A percentile compares a stretch with the other conserved stretches of the same genome.
Conservation (phyloP, 2,329 filamentous ascomycete genomes). For the Microcyclosporella mali region DNA sequence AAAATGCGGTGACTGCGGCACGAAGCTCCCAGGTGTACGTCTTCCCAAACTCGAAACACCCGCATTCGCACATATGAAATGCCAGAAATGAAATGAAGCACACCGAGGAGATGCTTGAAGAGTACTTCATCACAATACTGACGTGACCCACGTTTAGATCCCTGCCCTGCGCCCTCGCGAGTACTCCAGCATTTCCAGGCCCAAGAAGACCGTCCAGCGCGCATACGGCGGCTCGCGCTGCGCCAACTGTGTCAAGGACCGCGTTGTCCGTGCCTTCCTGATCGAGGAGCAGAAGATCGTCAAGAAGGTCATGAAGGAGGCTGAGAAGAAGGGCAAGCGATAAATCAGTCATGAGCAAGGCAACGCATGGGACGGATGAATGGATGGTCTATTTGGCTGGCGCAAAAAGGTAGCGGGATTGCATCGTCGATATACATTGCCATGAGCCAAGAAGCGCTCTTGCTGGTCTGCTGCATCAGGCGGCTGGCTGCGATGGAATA, state of each 20-base stretch:
- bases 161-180: slow-evolving; percentile 97
- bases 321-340: slow-evolving; percentile 61
- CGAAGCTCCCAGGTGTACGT: slow-evolving; percentile 97
- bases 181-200: slow-evolving; percentile 94
- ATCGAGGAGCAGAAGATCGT: slow-evolving; percentile 99
- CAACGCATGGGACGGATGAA: slow-evolving; percentile 4
- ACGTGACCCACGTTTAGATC: slow-evolving; percentile 58
- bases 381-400: slow-evolving; percentile 3
- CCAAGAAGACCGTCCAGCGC: slow-evolving; percentile 98
- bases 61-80: neutral
- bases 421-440: slow-evolving; percentile 2
- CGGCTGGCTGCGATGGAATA: slow-evolving; percentile 4
- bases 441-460: neutral
- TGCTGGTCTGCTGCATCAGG: slow-evolving; percentile 1
- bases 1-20: slow-evolving; percentile 98
- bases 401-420: slow-evolving; percentile 2
- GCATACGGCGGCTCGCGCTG: slow-evolving; percentile 98
- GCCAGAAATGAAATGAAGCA: neutral
- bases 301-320: slow-evolving; percentile 99
- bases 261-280: slow-evolving; percentile 95
- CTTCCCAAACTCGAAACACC: neutral
- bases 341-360: slow-evolving; percentile 13
- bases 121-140: slow-evolving; percentile 9
- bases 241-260: slow-evolving; percentile 97
- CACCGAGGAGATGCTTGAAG: neutral